These are phyloP conservation scores for Pugionium dolabratum DNA, from an alignment of 345 rosid genomes.

Conservation along the genomic window DNA sequence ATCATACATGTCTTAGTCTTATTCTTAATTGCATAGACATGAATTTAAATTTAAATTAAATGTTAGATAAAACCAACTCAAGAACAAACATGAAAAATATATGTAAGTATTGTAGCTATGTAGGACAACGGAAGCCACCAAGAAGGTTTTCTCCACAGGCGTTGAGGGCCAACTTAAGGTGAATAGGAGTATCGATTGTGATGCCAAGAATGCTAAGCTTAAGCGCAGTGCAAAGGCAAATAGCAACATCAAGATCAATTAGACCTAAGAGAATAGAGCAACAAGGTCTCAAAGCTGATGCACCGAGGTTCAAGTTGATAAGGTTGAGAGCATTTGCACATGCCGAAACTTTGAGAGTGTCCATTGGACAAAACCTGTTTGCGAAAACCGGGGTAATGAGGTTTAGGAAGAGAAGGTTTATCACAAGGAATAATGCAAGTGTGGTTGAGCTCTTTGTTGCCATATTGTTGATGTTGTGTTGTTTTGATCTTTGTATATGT, in stretches of 20 bases:
- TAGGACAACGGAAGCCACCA: conserved; percentile 36
- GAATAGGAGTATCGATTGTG: conserved; percentile 31
- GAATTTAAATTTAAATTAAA: conserved; percentile 14
- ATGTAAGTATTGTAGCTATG: conserved; percentile 12
- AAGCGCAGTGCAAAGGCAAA: conserved; percentile 35
- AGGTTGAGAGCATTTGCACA: conserved; percentile 37
- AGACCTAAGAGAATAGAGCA: conserved; percentile 39
- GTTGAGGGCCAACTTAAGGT: conserved; percentile 32
- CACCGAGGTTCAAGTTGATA: conserved; percentile 38
- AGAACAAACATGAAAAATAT: conserved; percentile 12
- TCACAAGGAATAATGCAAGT: conserved; percentile 35
- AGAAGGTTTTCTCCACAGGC: conserved; percentile 39
- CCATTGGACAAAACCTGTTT: conserved; percentile 31
- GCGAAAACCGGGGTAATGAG: conserved; percentile 10
- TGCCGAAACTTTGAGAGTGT: conserved; percentile 31
- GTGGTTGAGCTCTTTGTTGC: conserved; percentile 35
- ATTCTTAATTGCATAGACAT: conserved; percentile 17
- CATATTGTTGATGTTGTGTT: conserved; percentile 32
- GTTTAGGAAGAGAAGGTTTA: conserved; percentile 43
- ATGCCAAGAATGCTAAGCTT: conserved; percentile 39
- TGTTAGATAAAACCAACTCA: neutral
- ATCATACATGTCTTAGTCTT: conserved; percentile 14
- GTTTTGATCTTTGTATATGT: neutral
- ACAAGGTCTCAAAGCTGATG: conserved; percentile 35
- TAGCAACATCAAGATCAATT: conserved; percentile 31